Evolutionary conservation across 2,329 filamentous ascomycete genomes (phyloP).

Genomic region (Metarhizium humberi): DNA sequence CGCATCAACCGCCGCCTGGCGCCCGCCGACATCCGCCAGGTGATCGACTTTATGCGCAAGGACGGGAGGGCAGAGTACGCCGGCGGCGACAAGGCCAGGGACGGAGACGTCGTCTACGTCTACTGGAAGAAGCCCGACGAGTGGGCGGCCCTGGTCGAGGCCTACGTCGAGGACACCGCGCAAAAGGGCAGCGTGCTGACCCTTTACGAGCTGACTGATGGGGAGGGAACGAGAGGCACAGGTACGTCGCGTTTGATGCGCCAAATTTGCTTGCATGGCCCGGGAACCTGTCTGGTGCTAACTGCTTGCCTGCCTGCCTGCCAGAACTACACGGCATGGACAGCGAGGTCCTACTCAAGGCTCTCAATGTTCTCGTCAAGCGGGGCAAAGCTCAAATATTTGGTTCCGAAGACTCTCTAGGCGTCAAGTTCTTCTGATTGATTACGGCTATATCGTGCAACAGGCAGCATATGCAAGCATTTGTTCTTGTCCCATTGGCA

Average conservation of each 20-base stretch:
- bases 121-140: slow-evolving; percentile 85
- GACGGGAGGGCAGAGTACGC: slow-evolving; percentile 62
- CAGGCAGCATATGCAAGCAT: too few relatives aligned
- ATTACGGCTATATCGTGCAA: neutral
- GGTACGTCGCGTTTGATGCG: slow-evolving; percentile 32
- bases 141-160: slow-evolving; percentile 72
- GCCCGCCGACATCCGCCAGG: slow-evolving; percentile 42
- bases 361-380: slow-evolving; percentile 75
- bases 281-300: neutral
- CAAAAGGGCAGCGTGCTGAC: slow-evolving; percentile 87
- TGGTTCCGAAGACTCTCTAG: slow-evolving; percentile 76
- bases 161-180: slow-evolving; percentile 78
- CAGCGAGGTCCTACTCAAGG: slow-evolving; percentile 66
- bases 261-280: neutral
- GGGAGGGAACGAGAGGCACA: slow-evolving; percentile 66
- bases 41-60: slow-evolving; percentile 49
- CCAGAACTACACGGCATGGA: slow-evolving; percentile 89
- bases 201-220: slow-evolving; percentile 81
- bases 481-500: too few relatives aligned
- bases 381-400: slow-evolving; percentile 90
- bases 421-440: slow-evolving; percentile 89
- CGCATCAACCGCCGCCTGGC: slow-evolving; percentile 41
- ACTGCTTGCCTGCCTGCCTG: neutral
- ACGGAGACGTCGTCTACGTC: slow-evolving; percentile 52
- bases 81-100: slow-evolving; percentile 11